phyloP scores from a whole-genome alignment of 2,329 filamentous ascomycete genomes.

The Penicillium glabrum region DNA sequence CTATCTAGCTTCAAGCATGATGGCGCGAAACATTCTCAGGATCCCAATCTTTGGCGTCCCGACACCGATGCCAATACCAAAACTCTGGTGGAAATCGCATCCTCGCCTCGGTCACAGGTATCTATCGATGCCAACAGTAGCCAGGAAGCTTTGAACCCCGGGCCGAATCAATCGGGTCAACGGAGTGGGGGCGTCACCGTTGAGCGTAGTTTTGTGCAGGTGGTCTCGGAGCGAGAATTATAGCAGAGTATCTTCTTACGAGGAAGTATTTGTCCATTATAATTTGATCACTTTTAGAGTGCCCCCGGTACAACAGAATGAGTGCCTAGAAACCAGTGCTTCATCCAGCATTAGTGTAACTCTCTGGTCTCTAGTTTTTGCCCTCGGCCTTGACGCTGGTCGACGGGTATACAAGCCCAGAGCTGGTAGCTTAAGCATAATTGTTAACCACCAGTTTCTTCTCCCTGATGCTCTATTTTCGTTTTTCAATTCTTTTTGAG shows the following conservation, averaged over 20 bases:
- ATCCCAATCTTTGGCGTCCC: neutral
- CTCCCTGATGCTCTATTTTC: too few species aligned
- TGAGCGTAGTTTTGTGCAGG: neutral
- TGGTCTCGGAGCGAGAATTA: neutral
- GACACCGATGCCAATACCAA: neutral
- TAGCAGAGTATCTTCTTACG: neutral
- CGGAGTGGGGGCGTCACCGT: neutral
- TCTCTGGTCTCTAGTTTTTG: too few species aligned
- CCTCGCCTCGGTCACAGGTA: neutral
- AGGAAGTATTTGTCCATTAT: too few species aligned
- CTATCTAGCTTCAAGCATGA: neutral
- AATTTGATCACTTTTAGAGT: too few species aligned
- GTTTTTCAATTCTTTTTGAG: too few species aligned
- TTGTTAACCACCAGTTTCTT: too few species aligned
- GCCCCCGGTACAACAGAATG: too few species aligned
- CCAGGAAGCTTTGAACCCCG: neutral
- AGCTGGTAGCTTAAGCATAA: too few species aligned
- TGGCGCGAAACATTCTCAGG: neutral
- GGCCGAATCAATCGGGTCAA: slow-evolving; percentile 37
- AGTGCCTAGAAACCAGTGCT: too few species aligned
- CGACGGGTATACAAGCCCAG: too few species aligned
- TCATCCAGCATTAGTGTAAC: too few species aligned
- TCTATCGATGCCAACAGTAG: neutral
- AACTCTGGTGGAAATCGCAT: neutral
- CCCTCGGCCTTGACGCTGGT: too few species aligned